These are phyloP conservation scores for Fusarium proliferatum DNA, from an alignment of 2,329 filamentous ascomycete species.

Conservation along the genomic window DNA sequence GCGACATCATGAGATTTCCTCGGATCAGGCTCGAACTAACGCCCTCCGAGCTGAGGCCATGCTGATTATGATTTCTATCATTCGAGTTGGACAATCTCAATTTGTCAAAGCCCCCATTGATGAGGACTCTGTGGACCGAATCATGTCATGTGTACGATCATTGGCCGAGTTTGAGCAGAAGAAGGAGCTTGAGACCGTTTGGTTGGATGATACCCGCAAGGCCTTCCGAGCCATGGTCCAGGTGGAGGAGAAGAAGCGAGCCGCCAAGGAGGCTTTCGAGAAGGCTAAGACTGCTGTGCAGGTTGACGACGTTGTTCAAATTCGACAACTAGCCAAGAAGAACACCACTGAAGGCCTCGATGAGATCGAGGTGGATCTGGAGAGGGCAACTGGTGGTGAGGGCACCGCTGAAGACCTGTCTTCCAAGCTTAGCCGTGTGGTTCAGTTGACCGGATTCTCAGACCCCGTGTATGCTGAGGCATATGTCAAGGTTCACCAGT, in stretches of 20 bases:
- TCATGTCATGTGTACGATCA: conserved; percentile 96
- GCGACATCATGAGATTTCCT: conserved; percentile 93
- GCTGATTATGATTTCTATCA: conserved; percentile 99
- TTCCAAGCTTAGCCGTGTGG: conserved; percentile 94
- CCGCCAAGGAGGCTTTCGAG: conserved; percentile 91
- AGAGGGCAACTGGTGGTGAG: conserved; percentile 94
- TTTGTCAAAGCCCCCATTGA: conserved; percentile 98
- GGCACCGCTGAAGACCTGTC: conserved; percentile 83
- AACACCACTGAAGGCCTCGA: conserved; percentile 84
- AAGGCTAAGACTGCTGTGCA: conserved; percentile 95
- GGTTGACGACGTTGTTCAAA: conserved; percentile 93
- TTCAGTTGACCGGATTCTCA: conserved; percentile 97
- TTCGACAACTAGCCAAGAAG: conserved; percentile 94
- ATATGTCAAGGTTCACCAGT: conserved; percentile 98
- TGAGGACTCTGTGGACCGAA: conserved; percentile 96
- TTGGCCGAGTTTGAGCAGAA: conserved; percentile 89
- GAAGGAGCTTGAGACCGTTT: conserved; percentile 91
- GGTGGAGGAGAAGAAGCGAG: conserved; percentile 96
- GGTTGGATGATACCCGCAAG: conserved; percentile 93
- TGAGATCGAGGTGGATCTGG: conserved; percentile 88
- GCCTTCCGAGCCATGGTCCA: conserved; percentile 98
- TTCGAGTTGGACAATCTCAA: conserved; percentile 97
- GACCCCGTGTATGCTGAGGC: conserved; percentile 99
- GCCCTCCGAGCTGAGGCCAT: conserved; percentile 95
- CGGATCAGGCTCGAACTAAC: conserved; percentile 88